These are phyloP conservation scores for Chlorella vulgaris DNA, from an alignment of 139 green algal species.

Conservation along the genomic window DNA sequence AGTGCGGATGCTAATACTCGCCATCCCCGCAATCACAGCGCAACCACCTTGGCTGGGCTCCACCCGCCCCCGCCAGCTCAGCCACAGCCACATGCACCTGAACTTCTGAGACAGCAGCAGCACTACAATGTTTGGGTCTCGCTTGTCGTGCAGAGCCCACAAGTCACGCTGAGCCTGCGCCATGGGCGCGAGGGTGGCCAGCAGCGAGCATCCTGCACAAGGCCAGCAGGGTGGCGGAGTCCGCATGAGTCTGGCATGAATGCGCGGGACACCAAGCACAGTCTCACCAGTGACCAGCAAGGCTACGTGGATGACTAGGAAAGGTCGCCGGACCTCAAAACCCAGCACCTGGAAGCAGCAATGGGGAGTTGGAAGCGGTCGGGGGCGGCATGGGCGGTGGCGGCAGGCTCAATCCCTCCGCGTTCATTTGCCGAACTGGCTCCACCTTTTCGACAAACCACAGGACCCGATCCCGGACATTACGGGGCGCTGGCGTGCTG, in stretches of 20 bases:
- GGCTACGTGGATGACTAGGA: constrained; percentile 3
- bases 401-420: no score
- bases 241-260: no score
- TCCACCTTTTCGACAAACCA: constrained; percentile 2
- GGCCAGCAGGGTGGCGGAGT: no score
- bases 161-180: not conserved
- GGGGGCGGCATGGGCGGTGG: not conserved
- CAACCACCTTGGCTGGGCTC: not conserved
- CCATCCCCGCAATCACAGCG: no score
- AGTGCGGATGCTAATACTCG: no score
- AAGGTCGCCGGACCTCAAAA: not conserved
- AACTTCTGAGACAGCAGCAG: constrained; percentile 7
- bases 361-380: not conserved
- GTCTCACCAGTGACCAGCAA: constrained; percentile 7
- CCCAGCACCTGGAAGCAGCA: not conserved
- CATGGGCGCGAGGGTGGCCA: not conserved
- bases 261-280: not conserved
- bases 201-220: no score
- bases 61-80: not conserved
- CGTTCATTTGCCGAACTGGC: no score
- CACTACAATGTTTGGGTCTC: constrained; percentile 1
- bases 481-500: not conserved
- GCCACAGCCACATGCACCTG: not conserved
- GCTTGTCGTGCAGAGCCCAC: not conserved
- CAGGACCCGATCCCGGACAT: not conserved